Evolutionary conservation across 306 rosid genomes (phyloP).

Genomic region (Vigna reflexopilosa): DNA sequence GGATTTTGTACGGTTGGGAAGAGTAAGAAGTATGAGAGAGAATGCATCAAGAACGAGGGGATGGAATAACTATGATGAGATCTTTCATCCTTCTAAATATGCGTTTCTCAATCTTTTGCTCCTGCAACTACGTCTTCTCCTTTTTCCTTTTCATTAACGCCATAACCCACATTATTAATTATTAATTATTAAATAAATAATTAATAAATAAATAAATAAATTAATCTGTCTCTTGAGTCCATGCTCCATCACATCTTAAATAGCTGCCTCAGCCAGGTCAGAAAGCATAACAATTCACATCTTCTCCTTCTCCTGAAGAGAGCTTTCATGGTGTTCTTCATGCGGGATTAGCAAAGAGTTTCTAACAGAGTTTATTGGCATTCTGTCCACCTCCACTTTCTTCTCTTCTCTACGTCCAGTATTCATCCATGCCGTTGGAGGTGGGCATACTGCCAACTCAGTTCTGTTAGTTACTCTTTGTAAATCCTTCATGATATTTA

Average conservation of each 20-base stretch:
- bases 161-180: not conserved
- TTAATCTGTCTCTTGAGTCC: not conserved
- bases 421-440: slow-evolving; percentile 55
- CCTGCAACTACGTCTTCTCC: slow-evolving; percentile 48
- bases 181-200: too few species aligned
- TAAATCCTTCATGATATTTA: slow-evolving; percentile 63
- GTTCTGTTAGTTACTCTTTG: slow-evolving; percentile 83
- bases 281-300: not conserved
- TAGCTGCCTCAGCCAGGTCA: slow-evolving; percentile 17
- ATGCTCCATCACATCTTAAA: slow-evolving; percentile 8
- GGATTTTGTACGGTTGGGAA: too few species aligned
- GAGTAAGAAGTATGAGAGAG: not conserved
- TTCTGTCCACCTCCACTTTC: slow-evolving; percentile 96
- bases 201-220: not conserved
- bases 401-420: not conserved
- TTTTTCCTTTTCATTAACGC: not conserved
- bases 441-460: slow-evolving; percentile 97
- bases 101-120: not conserved
- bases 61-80: slow-evolving; percentile 60
- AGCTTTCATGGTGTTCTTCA: slow-evolving; percentile 15
- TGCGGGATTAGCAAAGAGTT: slow-evolving; percentile 72
- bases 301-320: not conserved
- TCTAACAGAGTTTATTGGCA: slow-evolving; percentile 92
- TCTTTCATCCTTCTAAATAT: slow-evolving; percentile 57
- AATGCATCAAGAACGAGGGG: slow-evolving; percentile 62